Conservation (phyloP, 192 early-diverging fungal species). For the Rhizophagus prolifer region DNA sequence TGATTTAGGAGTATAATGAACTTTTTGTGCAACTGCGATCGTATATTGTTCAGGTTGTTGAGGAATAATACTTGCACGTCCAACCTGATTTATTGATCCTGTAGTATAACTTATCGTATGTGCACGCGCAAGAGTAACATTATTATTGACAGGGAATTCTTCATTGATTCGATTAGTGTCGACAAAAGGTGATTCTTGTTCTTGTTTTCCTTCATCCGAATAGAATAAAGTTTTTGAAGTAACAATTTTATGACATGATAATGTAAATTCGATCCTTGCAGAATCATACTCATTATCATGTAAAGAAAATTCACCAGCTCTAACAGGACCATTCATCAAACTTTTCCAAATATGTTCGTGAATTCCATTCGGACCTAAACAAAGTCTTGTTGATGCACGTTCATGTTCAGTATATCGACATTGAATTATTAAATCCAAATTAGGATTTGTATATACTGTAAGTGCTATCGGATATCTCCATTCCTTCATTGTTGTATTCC, state of each 20-base stretch:
- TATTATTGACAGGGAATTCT: no score
- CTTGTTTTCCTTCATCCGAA: neutral
- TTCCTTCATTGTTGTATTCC: neutral
- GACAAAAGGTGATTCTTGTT: neutral
- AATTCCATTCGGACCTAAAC: neutral
- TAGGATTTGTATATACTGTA: neutral
- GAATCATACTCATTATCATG: neutral
- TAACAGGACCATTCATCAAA: neutral
- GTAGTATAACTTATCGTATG: no score
- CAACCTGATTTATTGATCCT: no score
- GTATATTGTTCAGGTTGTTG: no score
- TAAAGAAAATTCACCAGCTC: neutral
- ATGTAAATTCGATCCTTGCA: neutral
- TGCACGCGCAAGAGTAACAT: no score
- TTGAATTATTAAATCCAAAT: neutral
- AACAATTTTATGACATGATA: neutral
- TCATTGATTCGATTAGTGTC: no score
- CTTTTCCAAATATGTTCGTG: neutral
- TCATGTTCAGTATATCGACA: neutral
- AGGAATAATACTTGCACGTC: no score
- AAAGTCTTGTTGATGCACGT: neutral
- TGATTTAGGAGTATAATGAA: no score
- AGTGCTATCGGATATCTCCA: neutral
- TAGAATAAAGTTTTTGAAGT: neutral
- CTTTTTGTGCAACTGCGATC: no score